phyloP scores from a whole-genome alignment of 345 rosid genomes.

The Erodium maritimum region DNA sequence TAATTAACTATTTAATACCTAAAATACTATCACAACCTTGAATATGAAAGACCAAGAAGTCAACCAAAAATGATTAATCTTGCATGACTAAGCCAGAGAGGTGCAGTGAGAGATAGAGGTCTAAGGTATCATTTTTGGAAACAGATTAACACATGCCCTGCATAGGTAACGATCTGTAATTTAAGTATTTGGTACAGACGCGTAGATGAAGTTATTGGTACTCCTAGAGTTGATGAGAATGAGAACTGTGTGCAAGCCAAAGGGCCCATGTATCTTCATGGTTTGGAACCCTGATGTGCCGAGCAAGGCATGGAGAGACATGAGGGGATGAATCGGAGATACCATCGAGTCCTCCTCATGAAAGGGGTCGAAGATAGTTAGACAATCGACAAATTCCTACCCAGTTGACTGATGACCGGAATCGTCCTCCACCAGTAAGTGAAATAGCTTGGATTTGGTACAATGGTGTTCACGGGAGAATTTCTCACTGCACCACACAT shows the following conservation, averaged over 20 bases:
- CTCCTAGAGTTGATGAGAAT: not conserved
- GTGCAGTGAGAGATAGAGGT: not conserved
- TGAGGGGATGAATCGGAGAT: not conserved
- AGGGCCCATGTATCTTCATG: not conserved
- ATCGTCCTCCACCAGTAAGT: not conserved
- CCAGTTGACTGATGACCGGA: not conserved
- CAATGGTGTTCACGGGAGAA: too few relatives aligned
- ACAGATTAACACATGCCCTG: not conserved
- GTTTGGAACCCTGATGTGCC: not conserved
- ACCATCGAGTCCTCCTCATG: not conserved
- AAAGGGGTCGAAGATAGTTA: too few relatives aligned
- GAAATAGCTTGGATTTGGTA: not conserved
- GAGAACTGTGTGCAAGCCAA: not conserved
- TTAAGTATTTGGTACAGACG: not conserved
- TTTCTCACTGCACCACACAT: slow-evolving; percentile 2
- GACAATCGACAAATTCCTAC: too few relatives aligned
- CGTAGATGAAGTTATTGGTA: not conserved
- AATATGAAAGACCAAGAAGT: too few relatives aligned
- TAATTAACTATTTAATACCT: too few relatives aligned
- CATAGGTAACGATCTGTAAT: not conserved
- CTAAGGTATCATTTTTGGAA: not conserved
- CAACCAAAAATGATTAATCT: not conserved
- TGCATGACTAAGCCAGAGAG: not conserved
- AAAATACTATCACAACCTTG: too few relatives aligned
- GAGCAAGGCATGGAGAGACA: not conserved